These are phyloP conservation scores for Triticum aestivum DNA, from an alignment of 176 grass and related monocot genomes.

Conservation along the genomic window IWGSC_CS_RefSeq_v2.1 NC_057801.1:617484360-617484859, in stretches of 20 bases:
- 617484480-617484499: constrained; percentile 13
- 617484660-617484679: constrained; percentile 25
- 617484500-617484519: constrained; percentile 45
- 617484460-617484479: constrained; percentile 38
- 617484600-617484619: constrained; percentile 52
- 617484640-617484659: constrained; percentile 34
- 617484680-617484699: constrained; percentile 33
- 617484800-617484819: constrained; percentile 28
- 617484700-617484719: neutral
- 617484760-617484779: constrained; percentile 53
- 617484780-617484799: constrained; percentile 44
- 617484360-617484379: constrained; percentile 40
- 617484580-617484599: constrained; percentile 37
- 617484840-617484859: constrained; percentile 36
- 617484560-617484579: constrained; percentile 34
- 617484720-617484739: neutral
- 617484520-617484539: constrained; percentile 11
- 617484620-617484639: constrained; percentile 76
- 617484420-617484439: constrained; percentile 28
- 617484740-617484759: constrained; percentile 24
- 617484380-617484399: constrained; percentile 53
- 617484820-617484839: constrained; percentile 65
- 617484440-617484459: constrained; percentile 31
- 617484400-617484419: constrained; percentile 57
- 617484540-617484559: constrained; percentile 7